Evolutionary conservation across 2,329 filamentous ascomycete genomes (phyloP), one percentile per base, ranked within the genome.

Genomic region (Penicillium sclerotiorum): DNA sequence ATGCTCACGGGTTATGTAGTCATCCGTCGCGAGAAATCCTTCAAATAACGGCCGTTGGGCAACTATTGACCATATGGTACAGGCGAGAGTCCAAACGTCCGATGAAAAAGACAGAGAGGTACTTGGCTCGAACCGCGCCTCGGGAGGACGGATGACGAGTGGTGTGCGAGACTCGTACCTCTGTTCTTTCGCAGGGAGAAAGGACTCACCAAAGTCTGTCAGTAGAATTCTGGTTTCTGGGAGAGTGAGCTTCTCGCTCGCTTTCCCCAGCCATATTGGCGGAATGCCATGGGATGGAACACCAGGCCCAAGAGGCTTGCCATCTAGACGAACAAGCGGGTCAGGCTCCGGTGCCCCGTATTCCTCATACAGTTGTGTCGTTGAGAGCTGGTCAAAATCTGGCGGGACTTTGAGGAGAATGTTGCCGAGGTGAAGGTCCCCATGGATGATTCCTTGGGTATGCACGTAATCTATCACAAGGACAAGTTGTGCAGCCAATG

Each of bases 1-100:
- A 39, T 64, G n/a, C 18, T 66, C 53, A 6, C 53, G 47, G 4
- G 55, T 62, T 12, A 63, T 61, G 23, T 62, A 57, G 30, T 67
- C 62, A 25, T 55, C 45, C 2, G 55, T 57, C n/a, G 57, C 57
- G 15, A 68, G 47, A 8, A 61, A 50, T 5, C 53, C 59, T 17
- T 56, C 58, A 20, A 68, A 59, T 23, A 66, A 58, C 21, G 60
- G 50, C 12, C 57, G 55, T 23, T 61, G 50, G 2, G 59, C 63
- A 17, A 74, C 47, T 59, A 72, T 54, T 36, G 41, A 33, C 53
- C 50, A 59, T 41, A 60, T 50, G 8, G 44, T 46, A 50, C 46
- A 56, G 0, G 58, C 61, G 13, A 72, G 60, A 35, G 62, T 69
- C 70, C 67, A 73, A 13, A 72, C 68, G 39, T 73, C 68, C 4